Percentiles rank a stretch among this genome's conserved stretches.
Conservation (phyloP, 1,139 yeast species). For the Candida sp. region DNA sequence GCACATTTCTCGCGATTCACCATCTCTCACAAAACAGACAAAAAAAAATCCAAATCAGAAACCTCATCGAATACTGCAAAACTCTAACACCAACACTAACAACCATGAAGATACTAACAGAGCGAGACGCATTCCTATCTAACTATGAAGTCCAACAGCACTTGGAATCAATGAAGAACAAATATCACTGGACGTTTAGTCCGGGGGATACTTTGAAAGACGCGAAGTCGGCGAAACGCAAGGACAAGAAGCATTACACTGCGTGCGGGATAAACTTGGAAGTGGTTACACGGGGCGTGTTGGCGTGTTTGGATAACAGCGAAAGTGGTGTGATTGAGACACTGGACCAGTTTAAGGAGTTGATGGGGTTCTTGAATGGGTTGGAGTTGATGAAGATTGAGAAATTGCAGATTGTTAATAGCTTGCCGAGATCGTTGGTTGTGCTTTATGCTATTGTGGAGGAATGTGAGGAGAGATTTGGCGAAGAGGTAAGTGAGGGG, state of each 20-base stretch:
- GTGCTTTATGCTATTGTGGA: constrained; percentile 81
- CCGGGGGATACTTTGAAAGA: constrained; percentile 37
- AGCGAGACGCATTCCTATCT: constrained; percentile 68
- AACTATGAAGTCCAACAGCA: constrained; percentile 75
- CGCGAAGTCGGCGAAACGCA: constrained; percentile 27
- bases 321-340: constrained; percentile 47
- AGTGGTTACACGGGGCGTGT: constrained; percentile 66
- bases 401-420: constrained; percentile 80
- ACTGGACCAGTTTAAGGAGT: constrained; percentile 51
- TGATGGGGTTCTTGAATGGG: constrained; percentile 56
- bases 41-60: too few relatives aligned
- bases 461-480: constrained; percentile 87
- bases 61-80: neutral
- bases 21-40: too few relatives aligned
- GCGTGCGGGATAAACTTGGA: constrained; percentile 60
- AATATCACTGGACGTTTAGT: constrained; percentile 49
- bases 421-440: constrained; percentile 80
- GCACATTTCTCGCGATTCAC: too few relatives aligned
- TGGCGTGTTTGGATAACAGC: constrained; percentile 50
- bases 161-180: constrained; percentile 52
- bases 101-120: constrained; percentile 43
- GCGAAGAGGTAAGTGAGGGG: constrained; percentile 60
- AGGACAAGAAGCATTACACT: constrained; percentile 45
- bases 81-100: neutral
- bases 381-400: constrained; percentile 80